Evolutionary conservation across 225 moss, liverwort and hornwort species (phyloP), one percentile per base, ranked within the genome.

Genomic region (Anthoceros angustus): DNA sequence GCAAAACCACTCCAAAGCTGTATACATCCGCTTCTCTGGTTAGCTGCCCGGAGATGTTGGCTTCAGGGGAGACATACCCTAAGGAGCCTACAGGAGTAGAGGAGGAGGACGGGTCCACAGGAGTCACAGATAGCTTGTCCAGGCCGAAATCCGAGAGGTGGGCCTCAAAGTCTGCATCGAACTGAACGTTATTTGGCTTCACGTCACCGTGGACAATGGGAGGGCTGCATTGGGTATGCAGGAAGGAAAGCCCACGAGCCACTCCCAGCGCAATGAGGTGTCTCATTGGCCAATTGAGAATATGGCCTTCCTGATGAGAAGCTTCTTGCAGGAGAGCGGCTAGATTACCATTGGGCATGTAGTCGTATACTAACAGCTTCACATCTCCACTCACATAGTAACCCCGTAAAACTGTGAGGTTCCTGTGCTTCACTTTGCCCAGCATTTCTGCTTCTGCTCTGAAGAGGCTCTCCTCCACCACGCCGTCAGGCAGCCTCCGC

Each of bases 1-100:
- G 82, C 63, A 95, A 66, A 61, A 95, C 94, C 14, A 95, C 86
- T 40, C 94, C 90, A 71, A 95, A 95, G 69, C 88, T 90, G 80
- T 95, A 95, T 24, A 88, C 94, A 65, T 95, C 94, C 0, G 94
- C 90, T 60, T 86, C 85, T 38, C 86, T 76, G 21, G 88, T 88
- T 42, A 86, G 84, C 68, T 87, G 86, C 5, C 94, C 86, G 0
- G 88, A 85, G 64, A 77, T 71, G 23, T 81, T 81, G 39, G 88
- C 90, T 61, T 95, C 88, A 0, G 90, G 94, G 11, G 90, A 87
- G 41, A 90, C 85, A 55, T 95, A 95, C 10, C 90, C 94, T 41
- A 90, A 20, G 2, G 94, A 95, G 4, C 93, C 90, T 9, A 88
- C 82, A 5, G 84, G 80, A 0, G 82, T 86, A 62, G 88, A 82